Base-by-base conservation (phyloP, 768 basidiomycete genomes). In the Mrakia blollopis region DNA sequence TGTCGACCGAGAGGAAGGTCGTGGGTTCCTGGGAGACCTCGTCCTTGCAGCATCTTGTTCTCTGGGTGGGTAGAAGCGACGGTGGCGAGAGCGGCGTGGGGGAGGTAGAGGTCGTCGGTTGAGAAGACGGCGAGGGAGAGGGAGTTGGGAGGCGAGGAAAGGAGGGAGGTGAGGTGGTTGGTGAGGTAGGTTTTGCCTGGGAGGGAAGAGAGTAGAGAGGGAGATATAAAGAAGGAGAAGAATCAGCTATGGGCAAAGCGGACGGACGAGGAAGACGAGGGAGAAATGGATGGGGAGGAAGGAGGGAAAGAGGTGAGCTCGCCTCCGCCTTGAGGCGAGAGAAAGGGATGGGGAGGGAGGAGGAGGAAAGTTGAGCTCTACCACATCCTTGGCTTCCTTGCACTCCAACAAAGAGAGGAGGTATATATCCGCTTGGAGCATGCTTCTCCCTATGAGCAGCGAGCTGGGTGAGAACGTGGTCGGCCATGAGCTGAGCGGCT, bases 351-450 rank as follows among this genome's bases (percentile, higher is more conserved):
- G 28, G 9, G 25, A 6, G 5, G 32, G 30, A 3, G 73, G 35
- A 4, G 39, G 1, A 23, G 57, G n/a, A 14, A 67, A 18, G 3
- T 9, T 7, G 21, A 65, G 78, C 81, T 60, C 60, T 80, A 50
- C 83, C 94, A 72, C 91, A 92, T 16, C 95, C 95, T 83, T 98
- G 95, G 0, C 95, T 94, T 0, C 95, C 95, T 84, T 97, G 95
- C 23, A 97, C 81, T 3, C 90, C 94, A 18, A 95, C 89, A 78
- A 97, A 91, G 23, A 97, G 85, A 4, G 95, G 94, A 32, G 79
- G 78, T 8, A 73, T 80, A 1, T 28, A 47, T 5, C 73, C 79
- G 35, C 63, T 47, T 0, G 47, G 41, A 10, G 72, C 68, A 54
- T 81, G 81, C 67, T 37, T 61, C 54, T 75, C 23, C 37, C 67